Evolutionary conservation across 495 filamentous ascomycete genomes (phyloP), one percentile per base, ranked within the genome.

Genomic region (Darksidea phi): DNA sequence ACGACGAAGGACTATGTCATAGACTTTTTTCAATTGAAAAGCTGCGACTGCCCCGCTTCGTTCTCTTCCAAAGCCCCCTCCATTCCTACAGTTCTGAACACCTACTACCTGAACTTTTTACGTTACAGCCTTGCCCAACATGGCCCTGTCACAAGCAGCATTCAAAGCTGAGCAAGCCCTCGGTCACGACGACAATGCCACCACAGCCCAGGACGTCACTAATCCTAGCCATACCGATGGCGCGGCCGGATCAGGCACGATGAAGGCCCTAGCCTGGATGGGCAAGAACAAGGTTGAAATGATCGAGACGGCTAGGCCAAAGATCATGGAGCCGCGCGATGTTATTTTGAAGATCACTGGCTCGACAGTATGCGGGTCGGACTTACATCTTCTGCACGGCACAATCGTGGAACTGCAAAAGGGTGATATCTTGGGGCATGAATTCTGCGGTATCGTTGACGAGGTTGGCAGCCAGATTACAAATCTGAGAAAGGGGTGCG

Each of bases 401-500:
- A 72, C 76, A 18, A 80, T 95, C 24, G 74, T 92, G 3, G 80
- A 95, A 67, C 64, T 95, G 36, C 75, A 86, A 62, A 87, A 89
- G 65, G 90, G 92, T 42, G 91, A 96, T 75, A 91, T 96, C 49
- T 80, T 95, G 0, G 91, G 91, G 46, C 90, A 96, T 71, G 91
- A 96, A 66, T 95, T 90, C 76, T 91, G 87, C 68, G 91, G 91
- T 42, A 73, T 90, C 17, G 86, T 95, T 6, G 89, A 94, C 32
- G 76, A 80, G 15, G 78, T 89, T 6, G 91, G 91, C 0, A 73
- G 83, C 0, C 79, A 63, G 0, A 82, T 87, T 2, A 85, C 74
- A 48, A 80, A 77, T 0, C 71, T 86, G 36, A 80, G 86, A 66
- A 76, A 77, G 47, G 91, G 91, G 63, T 66, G 36, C 28, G 50